Percentiles rank a stretch among this genome's conserved stretches.
Evolutionary conservation across 371 early-diverging fungal species (phyloP).

Genomic region (Mucor mucedo): DNA sequence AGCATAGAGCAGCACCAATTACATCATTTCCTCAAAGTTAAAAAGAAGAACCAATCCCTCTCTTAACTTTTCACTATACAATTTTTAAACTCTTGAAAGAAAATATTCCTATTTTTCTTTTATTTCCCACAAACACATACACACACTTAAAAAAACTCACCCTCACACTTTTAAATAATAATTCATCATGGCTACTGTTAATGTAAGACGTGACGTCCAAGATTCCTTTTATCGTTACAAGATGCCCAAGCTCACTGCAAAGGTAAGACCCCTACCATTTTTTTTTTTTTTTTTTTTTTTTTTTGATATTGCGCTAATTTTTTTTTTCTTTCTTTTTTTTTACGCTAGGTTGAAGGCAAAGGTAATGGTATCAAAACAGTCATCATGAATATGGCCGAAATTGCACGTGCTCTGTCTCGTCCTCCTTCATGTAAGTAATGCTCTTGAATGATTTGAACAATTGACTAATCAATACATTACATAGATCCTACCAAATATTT

Average conservation of each 20-base stretch:
- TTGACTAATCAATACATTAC: slow-evolving; percentile 1
- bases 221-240: slow-evolving; percentile 99
- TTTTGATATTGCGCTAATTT: slow-evolving; percentile 1
- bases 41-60: slow-evolving; percentile 46
- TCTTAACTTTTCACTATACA: slow-evolving; percentile 9
- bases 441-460: background rate
- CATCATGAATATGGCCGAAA: slow-evolving; percentile 96
- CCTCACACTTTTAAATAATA: slow-evolving; percentile 12
- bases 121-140: background rate
- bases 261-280: slow-evolving; percentile 50
- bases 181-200: slow-evolving; percentile 78
- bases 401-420: slow-evolving; percentile 91
- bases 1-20: slow-evolving; percentile 48
- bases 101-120: slow-evolving; percentile 1
- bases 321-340: background rate
- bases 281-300: background rate
- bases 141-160: background rate
- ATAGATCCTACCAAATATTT: slow-evolving; percentile 91
- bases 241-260: slow-evolving; percentile 94
- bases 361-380: slow-evolving; percentile 99
- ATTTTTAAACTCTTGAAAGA: background rate
- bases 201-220: slow-evolving; percentile 86
- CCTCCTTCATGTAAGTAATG: slow-evolving; percentile 78
- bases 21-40: slow-evolving; percentile 51
- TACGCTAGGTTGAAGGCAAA: slow-evolving; percentile 90